Percentiles rank a stretch among this genome's conserved stretches.
Conservation (phyloP, 2,329 filamentous ascomycete species). For the Pseudogymnoascus sp. region DNA sequence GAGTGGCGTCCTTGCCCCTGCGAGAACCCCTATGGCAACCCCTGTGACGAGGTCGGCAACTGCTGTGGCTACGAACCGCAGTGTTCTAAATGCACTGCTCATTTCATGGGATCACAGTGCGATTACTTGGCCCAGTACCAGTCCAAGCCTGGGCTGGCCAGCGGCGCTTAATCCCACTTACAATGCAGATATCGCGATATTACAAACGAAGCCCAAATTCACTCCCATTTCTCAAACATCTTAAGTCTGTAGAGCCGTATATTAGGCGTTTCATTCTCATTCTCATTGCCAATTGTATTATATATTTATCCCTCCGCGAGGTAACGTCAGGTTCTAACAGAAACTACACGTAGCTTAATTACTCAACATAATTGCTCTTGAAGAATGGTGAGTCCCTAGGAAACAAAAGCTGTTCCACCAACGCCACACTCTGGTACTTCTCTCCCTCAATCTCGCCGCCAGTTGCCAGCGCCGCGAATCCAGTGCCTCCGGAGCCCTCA, state of each 20-base stretch:
- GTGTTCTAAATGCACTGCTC: not conserved
- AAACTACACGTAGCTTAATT: not conserved
- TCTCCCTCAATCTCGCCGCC: not conserved
- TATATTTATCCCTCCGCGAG: not conserved
- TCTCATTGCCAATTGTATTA: not conserved
- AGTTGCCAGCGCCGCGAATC: not conserved
- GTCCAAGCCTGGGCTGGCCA: not conserved
- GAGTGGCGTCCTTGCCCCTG: not conserved
- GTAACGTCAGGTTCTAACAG: not conserved
- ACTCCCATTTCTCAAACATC: not conserved
- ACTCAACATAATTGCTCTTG: not conserved
- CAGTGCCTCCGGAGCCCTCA: not conserved
- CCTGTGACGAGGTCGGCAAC: not conserved
- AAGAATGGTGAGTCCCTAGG: not conserved
- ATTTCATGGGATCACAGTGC: not conserved
- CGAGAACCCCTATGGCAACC: not conserved
- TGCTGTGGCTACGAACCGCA: not conserved
- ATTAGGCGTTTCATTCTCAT: not conserved
- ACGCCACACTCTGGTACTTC: not conserved
- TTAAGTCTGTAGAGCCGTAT: not conserved
- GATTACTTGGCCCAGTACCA: not conserved
- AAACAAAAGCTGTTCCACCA: not conserved
- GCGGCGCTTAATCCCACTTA: not conserved
- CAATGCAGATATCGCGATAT: not conserved
- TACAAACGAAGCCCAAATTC: not conserved